phyloP scores from a whole-genome alignment of 2,329 filamentous ascomycete species.

The Exophiala calicioides region DNA sequence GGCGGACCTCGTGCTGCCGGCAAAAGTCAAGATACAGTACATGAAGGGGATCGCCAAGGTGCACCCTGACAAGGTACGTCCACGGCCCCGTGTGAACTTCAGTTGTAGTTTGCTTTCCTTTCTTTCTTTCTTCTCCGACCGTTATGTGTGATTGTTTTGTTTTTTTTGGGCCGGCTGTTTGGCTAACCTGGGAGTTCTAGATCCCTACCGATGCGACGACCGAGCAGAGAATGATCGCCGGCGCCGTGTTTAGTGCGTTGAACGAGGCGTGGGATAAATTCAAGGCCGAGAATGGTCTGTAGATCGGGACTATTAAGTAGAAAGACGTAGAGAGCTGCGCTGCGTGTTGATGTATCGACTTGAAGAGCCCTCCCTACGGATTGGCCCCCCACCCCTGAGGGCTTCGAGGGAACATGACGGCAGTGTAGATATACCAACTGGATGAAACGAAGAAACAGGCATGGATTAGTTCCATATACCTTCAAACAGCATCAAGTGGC shows the following conservation, averaged over 20 bases:
- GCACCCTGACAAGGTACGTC: constrained; percentile 89
- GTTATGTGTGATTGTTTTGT: neutral
- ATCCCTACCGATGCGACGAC: constrained; percentile 65
- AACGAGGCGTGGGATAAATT: constrained; percentile 72
- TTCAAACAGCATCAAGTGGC: too few species aligned
- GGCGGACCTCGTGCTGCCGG: constrained; percentile 87
- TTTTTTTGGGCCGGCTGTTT: too few species aligned
- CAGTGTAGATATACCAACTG: too few species aligned
- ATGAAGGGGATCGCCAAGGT: constrained; percentile 99
- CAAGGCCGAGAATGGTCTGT: constrained; percentile 63
- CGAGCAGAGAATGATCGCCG: constrained; percentile 67
- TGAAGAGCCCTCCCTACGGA: too few species aligned
- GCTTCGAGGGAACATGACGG: too few species aligned
- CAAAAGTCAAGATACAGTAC: constrained; percentile 95
- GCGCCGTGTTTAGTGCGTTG: constrained; percentile 63
- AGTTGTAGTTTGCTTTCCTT: too few species aligned
- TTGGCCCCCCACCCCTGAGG: too few species aligned
- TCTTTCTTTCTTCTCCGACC: neutral
- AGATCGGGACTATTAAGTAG: too few species aligned
- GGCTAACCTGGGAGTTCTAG: constrained; percentile 37
- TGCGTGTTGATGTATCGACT: too few species aligned
- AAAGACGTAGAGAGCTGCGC: too few species aligned
- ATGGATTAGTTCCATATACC: too few species aligned
- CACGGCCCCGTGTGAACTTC: neutral
- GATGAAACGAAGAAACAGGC: too few species aligned